Base-by-base conservation (phyloP, 257 asterid species). In the Salvia miltiorrhiza region DNA sequence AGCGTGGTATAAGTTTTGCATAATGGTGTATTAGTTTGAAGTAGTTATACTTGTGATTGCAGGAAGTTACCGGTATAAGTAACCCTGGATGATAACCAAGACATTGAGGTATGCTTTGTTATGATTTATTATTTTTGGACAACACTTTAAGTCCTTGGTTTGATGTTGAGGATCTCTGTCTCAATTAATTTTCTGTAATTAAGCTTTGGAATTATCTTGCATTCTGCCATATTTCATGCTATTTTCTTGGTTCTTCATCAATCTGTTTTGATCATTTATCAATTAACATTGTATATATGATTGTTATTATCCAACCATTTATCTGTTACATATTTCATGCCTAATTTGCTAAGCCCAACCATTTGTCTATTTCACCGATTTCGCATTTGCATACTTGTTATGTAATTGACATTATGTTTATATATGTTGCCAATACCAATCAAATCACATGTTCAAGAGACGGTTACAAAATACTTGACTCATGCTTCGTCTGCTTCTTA, bases 401-500 rank as follows among this genome's bases (percentile, higher is more conserved):
- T n/a, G n/a, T n/a, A n/a, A n/a, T 14, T 1, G 14, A 9, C 52
- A 19, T 17, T 59, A 19, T 45, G n/a, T 35, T 45, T 6, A 55
- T 19, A 52, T 52, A 23, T 50, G 49, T 49, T 16, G 35, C 40
- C 13, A 76, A 28, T 40, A 44, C 35, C 24, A 44, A 32, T 37
- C 54, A 63, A 70, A 70, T 65, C 7, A 48, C 44, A 49, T 30
- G 43, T 13, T 65, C 67, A 69, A 14, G 72, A 50, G 65, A 56
- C 70, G 33, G 47, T 55, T 58, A 69, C 45, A 65, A 47, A 55
- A 17, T 44, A 62, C 55, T 55, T 61, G 6, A 52, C 55, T 73
- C 44, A 68, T 52, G n/a, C n/a, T n/a, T n/a, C n/a, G n/a, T n/a
- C n/a, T n/a, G n/a, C n/a, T n/a, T n/a, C n/a, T n/a, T n/a, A n/a